These are phyloP conservation scores for Colletotrichum plurivorum DNA, from an alignment of 2,329 filamentous ascomycete genomes.

Conservation along the genomic window DNA sequence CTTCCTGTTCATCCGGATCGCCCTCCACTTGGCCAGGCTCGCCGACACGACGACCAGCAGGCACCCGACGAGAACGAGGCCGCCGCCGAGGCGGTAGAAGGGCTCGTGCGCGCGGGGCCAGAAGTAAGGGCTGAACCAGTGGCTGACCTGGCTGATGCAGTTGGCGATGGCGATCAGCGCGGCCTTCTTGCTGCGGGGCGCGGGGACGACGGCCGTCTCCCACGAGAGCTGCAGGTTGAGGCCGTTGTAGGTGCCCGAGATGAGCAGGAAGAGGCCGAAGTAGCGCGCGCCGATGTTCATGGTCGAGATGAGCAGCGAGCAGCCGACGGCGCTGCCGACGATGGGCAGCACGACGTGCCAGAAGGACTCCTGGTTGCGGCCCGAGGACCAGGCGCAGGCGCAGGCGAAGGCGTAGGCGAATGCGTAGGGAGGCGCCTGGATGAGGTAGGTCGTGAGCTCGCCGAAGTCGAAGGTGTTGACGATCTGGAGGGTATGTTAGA, in stretches of 20 bases:
- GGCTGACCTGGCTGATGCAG: conserved; percentile 52
- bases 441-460: conserved; percentile 51
- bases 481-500: conserved; percentile 38
- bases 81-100: conserved; percentile 46
- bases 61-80: conserved; percentile 67
- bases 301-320: conserved; percentile 56
- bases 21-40: conserved; percentile 42
- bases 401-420: conserved; percentile 55
- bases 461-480: conserved; percentile 47
- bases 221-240: conserved; percentile 56
- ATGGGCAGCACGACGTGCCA: conserved; percentile 54
- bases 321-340: conserved; percentile 53
- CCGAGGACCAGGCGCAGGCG: conserved; percentile 52
- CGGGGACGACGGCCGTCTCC: conserved; percentile 56
- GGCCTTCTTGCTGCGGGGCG: conserved; percentile 55
- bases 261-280: conserved; percentile 57
- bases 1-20: conserved; percentile 44
- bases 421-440: conserved; percentile 57
- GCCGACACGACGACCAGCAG: conserved; percentile 67
- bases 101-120: conserved; percentile 46
- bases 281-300: conserved; percentile 57
- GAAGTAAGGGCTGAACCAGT: conserved; percentile 58
- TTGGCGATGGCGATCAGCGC: conserved; percentile 58
- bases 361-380: conserved; percentile 51
- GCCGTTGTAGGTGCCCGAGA: conserved; percentile 54